Evolutionary conservation across 140 eudicot genomes (phyloP).

Genomic region (Oenanthe javanica): DNA sequence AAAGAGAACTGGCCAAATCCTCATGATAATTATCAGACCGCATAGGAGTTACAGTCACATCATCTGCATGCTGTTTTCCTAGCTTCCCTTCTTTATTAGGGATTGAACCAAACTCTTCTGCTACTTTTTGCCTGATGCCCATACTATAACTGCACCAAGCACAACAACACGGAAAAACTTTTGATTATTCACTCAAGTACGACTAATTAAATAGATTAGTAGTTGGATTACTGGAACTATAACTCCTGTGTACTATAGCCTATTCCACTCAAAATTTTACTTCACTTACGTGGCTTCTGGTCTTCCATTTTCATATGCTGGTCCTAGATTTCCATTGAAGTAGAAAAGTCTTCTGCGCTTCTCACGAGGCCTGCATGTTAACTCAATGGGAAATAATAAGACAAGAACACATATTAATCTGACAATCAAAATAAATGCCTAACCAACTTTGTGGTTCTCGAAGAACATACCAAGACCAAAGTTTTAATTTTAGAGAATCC

Average conservation of each 20-base stretch:
- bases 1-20: slow-evolving; percentile 68
- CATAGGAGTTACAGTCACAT: slow-evolving; percentile 66
- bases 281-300: slow-evolving; percentile 81
- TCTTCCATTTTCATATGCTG: slow-evolving; percentile 81
- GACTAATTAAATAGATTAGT: neutral
- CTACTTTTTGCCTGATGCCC: slow-evolving; percentile 94
- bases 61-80: slow-evolving; percentile 79
- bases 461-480: slow-evolving; percentile 63
- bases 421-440: neutral
- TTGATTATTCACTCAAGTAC: neutral
- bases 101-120: slow-evolving; percentile 82
- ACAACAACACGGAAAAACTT: slow-evolving; percentile 10
- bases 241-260: neutral
- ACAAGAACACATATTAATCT: neutral
- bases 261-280: neutral
- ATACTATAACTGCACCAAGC: slow-evolving; percentile 71
- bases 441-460: neutral
- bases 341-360: slow-evolving; percentile 67
- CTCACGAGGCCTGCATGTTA: slow-evolving; percentile 56
- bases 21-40: slow-evolving; percentile 63
- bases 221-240: neutral
- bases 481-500: slow-evolving; percentile 43
- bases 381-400: neutral
- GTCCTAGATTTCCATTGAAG: slow-evolving; percentile 95
- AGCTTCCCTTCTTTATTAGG: slow-evolving; percentile 78